Evolutionary conservation across 768 basidiomycete genomes (phyloP), one percentile per base, ranked within the genome.

Genomic region (Russula sp.): DNA sequence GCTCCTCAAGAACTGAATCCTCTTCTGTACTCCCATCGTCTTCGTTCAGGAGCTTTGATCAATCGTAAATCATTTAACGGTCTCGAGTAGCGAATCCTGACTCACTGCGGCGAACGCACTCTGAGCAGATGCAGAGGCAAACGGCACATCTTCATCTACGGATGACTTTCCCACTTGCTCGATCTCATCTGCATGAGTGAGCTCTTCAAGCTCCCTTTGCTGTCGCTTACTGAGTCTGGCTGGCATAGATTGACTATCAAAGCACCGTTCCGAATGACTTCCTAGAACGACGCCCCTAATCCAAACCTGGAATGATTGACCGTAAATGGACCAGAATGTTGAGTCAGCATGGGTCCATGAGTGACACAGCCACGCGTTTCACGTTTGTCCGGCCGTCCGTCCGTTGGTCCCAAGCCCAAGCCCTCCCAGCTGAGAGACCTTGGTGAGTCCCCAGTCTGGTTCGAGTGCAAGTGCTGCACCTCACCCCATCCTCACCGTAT

Each of bases 191-290:
- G 87, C 78, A 1, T 82, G 80, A 39, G 83, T 78, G 2, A 95
- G 81, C 65, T 95, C 90, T 61, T 93, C 90, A 25, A 85, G 79
- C 69, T 93, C 90, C 49, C 93, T 77, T 69, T 94, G 90, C 72
- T 93, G 92, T 51, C 93, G 80, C 74, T 92, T 95, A 74, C 83
- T 94, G 42, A 87, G 74, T 64, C 88, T 79, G 22, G 87, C 83
- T 59, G 87, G 78, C 88, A 89, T 90, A 20, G 22, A 49, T 29
- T 22, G 18, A 32, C 8, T 41, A 56, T 50, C 48, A 49, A 36
- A 41, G n/a, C n/a, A n/a, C 25, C 25, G 25, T 29, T 29, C 25
- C 25, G 25, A 29, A 18, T 8, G 6, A 5, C 16, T 43, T 18
- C 0, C 42, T 43, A 7, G 3, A 18, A 16, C 16, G 16, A 32